Evolutionary conservation across 768 basidiomycete genomes (phyloP), one percentile per base, ranked within the genome.

Genomic region (Tricholoma matsutake): DNA sequence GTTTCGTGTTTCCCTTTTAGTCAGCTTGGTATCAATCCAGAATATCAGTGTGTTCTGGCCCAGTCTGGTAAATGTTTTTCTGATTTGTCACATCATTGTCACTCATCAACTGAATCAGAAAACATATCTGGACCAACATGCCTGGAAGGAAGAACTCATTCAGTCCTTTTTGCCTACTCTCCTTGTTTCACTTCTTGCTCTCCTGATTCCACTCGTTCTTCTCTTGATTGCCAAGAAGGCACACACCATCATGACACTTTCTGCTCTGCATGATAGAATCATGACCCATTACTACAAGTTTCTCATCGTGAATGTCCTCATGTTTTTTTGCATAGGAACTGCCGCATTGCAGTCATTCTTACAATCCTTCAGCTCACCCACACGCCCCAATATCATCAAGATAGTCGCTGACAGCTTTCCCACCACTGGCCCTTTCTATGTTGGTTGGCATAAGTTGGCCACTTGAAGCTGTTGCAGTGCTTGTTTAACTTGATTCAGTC

Each of bases 271-370:
- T 72, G 91, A 96, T 74, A 80, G 81, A 32, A 92, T 94, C 66
- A 82, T 93, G 83, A 87, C 85, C 22, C 83, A 92, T 39, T 94
- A 93, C 69, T 92, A 92, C 80, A 93, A 94, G 71, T 94, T 93
- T 70, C 81, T 93, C 31, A 81, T 91, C 53, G 87, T 90, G 63
- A 92, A 93, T 68, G 86, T 92, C 54, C 73, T 91, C 34, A 83
- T 91, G 28, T 91, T 91, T 75, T 91, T 91, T 68, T 91, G 90
- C 63, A 85, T 92, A 35, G 92, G 92, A 10, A 89, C 87, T 8
- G 84, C 84, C 13, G 84, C 89, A 1, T 71, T 94, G 65, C 85
- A 90, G 67, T 84, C 87, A 1, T 81, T 93, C 66, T 75, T 93
- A 58, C 77, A 84, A 52, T 86, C 85, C 1, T 86, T 92, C 72